Conservation (phyloP, 2,329 filamentous ascomycete species). For the Hypoxylon sp. region DNA sequence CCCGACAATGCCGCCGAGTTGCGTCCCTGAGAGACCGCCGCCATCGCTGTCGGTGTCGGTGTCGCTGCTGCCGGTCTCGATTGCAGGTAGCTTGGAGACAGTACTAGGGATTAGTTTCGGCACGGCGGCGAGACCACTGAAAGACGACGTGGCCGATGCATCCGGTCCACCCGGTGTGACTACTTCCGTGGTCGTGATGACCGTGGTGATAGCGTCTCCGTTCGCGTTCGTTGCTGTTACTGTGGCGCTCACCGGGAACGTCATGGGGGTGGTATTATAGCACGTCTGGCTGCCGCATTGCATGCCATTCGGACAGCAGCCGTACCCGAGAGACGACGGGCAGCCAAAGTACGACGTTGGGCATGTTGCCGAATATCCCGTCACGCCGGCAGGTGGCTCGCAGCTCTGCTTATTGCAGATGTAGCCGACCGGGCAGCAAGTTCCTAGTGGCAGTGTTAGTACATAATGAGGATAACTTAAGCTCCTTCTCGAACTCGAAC, state of each 20-base stretch:
- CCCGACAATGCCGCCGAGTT: slow-evolving; percentile 66
- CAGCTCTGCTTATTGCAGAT: slow-evolving; percentile 59
- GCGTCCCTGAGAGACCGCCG: slow-evolving; percentile 54
- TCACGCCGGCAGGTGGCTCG: slow-evolving; percentile 56
- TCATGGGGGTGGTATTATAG: slow-evolving; percentile 61
- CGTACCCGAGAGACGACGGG: slow-evolving; percentile 62
- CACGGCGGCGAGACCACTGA: slow-evolving; percentile 44
- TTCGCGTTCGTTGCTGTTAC: slow-evolving; percentile 60
- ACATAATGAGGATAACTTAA: slow-evolving; percentile 1
- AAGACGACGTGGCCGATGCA: slow-evolving; percentile 46
- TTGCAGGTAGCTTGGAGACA: slow-evolving; percentile 56
- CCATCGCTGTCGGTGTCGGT: slow-evolving; percentile 43
- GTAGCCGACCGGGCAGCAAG: slow-evolving; percentile 61
- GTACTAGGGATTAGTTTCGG: slow-evolving; percentile 60
- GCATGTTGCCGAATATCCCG: slow-evolving; percentile 56
- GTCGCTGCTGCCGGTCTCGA: slow-evolving; percentile 42
- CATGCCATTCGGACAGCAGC: slow-evolving; percentile 65
- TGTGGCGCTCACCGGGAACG: slow-evolving; percentile 57
- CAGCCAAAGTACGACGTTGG: slow-evolving; percentile 61
- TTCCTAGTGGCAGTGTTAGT: slow-evolving; percentile 49
- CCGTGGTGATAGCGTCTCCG: slow-evolving; percentile 55
- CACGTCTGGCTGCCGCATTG: slow-evolving; percentile 62
- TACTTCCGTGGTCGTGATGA: slow-evolving; percentile 55
- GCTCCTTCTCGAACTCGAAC: slow-evolving; percentile 9
- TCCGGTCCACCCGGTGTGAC: slow-evolving; percentile 47